Conservation (phyloP, 2,329 filamentous ascomycete genomes). For the Trichophyton equinum region DNA sequence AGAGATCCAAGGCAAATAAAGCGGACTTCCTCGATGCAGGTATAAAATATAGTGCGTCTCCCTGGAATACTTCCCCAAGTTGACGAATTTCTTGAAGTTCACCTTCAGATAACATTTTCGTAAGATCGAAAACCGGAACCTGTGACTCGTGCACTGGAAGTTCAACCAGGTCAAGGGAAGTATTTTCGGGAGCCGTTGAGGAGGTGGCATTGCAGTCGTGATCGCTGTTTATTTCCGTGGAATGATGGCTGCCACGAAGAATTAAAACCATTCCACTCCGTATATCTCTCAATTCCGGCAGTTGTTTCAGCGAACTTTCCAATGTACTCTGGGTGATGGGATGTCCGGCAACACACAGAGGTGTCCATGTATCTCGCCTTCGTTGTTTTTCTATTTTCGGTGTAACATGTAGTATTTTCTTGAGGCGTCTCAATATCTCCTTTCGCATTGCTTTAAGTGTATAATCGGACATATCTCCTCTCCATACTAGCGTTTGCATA, state of each 20-base stretch:
- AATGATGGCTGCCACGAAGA: background rate
- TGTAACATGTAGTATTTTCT: conserved; percentile 13
- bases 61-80: conserved; percentile 20
- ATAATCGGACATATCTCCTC: conserved; percentile 36
- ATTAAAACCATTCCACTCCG: background rate
- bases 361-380: background rate
- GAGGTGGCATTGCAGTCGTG: background rate
- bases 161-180: conserved; percentile 19
- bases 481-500: conserved; percentile 31
- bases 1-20: conserved; percentile 26
- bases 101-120: conserved; percentile 20
- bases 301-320: background rate
- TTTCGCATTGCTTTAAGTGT: conserved; percentile 28
- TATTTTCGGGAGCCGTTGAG: background rate
- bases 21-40: conserved; percentile 20
- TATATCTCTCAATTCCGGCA: background rate
- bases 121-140: conserved; percentile 29
- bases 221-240: background rate
- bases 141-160: conserved; percentile 20
- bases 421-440: conserved; percentile 26
- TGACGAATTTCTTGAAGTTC: conserved; percentile 22
- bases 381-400: background rate
- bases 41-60: conserved; percentile 24
- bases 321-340: background rate
- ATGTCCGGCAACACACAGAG: background rate